Base-by-base conservation (phyloP, 805 yeast species). In the Metschnikowia cubensis region DNA sequence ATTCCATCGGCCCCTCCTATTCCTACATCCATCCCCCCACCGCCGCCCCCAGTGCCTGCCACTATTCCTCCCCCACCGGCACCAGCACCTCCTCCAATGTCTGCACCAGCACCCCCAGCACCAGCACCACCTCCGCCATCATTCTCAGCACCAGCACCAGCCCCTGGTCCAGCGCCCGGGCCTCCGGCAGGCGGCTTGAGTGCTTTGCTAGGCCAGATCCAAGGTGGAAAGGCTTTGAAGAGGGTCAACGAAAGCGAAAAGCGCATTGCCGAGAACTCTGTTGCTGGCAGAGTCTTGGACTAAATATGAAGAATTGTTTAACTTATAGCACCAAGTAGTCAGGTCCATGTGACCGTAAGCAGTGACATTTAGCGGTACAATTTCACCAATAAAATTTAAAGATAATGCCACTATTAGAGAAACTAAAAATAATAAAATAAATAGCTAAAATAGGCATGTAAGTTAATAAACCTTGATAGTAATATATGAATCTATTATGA, bases 121-220 rank as follows among this genome's bases (percentile, higher is more conserved):
- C 37, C 18, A 6, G 18, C 35, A 4, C 35, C 17, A 15, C 20
- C 37, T 3, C 29, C 29, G n/a, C n/a, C n/a, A n/a, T n/a, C n/a
- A 25, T 8, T 25, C 11, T 25, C 29, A 7, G 29, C 29, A 2
- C 29, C 29, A 25, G 52, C 57, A 7, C 20, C 20, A 7, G 20
- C 37, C 1, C 21, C 13, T 15, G 6, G 21, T 8, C 29, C 29
- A 25, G 4, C 29, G 11, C 4, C 29, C 8, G 29, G 29, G 29
- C 37, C 18, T 15, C 20, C 37, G 2, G 48, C 53, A 5, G 58
- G 69, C 3, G 64, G 70, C n/a, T 11, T 84, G 22, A 60, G 71
- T 38, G 82, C 83, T 1, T 67, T 80, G 47, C 68, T 84, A 47
- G 83, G 84, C 3, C 83, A 83, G 61, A 83, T 83, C 47, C 69